phyloP scores from a whole-genome alignment of 192 early-diverging fungal species.

The Diversispora epigaea region DNA sequence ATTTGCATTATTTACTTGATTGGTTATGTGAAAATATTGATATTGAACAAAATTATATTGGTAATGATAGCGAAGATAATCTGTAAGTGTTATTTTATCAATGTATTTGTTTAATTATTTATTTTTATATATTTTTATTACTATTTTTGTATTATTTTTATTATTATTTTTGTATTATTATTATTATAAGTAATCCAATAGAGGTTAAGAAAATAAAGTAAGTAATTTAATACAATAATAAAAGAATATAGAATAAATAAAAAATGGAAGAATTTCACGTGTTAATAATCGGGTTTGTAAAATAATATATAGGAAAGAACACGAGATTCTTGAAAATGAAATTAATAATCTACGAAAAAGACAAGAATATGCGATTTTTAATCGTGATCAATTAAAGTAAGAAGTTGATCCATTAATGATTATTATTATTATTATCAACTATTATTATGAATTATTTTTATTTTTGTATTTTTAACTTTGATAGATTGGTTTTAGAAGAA shows the following conservation, averaged over 20 bases:
- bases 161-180: not conserved
- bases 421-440: not conserved
- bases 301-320: not conserved
- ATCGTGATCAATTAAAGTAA: constrained; percentile 9
- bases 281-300: not conserved
- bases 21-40: constrained; percentile 29
- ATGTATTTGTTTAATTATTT: not conserved
- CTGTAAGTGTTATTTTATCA: constrained; percentile 1
- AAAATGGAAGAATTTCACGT: not conserved
- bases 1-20: constrained; percentile 6
- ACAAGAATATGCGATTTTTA: not conserved
- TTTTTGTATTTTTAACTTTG: too few species aligned
- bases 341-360: not conserved
- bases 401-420: not conserved
- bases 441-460: too few species aligned
- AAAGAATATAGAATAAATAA: too few species aligned
- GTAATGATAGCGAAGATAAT: not conserved
- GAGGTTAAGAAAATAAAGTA: not conserved
- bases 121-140: not conserved
- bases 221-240: not conserved
- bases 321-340: constrained; percentile 6
- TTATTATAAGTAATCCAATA: not conserved
- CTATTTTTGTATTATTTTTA: not conserved
- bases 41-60: constrained; percentile 26
- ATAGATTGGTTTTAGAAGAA: constrained; percentile 2